Conservation (phyloP, 1,284 basidiomycete genomes). For the Polyporus tsugae region DNA sequence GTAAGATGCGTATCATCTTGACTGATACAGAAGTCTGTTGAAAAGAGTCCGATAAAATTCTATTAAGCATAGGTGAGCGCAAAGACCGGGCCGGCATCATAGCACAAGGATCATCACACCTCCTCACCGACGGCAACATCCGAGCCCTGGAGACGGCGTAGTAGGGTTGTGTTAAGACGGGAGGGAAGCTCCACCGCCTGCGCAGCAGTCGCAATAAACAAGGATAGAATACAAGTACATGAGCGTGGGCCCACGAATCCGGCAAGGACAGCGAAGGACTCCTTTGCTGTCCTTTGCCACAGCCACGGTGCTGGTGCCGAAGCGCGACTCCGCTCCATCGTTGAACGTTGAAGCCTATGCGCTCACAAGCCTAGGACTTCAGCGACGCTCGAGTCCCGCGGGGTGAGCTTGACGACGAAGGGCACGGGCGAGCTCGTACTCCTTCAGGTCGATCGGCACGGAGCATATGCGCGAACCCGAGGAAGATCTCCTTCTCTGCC, state of each 20-base stretch:
- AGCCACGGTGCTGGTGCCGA: too few relatives aligned
- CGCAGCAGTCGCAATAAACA: background rate
- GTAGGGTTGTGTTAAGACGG: background rate
- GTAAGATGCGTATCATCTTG: too few relatives aligned
- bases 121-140: too few relatives aligned
- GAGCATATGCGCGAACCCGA: conserved; percentile 43
- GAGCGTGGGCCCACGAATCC: background rate
- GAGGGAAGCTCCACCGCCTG: background rate
- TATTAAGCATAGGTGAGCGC: too few relatives aligned
- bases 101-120: too few relatives aligned
- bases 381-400: background rate
- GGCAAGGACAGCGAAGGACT: background rate
- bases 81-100: too few relatives aligned
- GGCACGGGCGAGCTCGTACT: background rate
- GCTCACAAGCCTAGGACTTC: background rate
- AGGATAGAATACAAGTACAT: background rate
- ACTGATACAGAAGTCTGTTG: too few relatives aligned
- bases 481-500: conserved; percentile 50
- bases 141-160: background rate
- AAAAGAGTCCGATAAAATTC: too few relatives aligned
- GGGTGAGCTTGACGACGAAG: background rate
- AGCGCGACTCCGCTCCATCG: background rate
- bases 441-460: background rate
- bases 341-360: too few relatives aligned
- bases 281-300: background rate